Conservation (phyloP, 2,329 filamentous ascomycete species). For the Trichoderma sp. region DNA sequence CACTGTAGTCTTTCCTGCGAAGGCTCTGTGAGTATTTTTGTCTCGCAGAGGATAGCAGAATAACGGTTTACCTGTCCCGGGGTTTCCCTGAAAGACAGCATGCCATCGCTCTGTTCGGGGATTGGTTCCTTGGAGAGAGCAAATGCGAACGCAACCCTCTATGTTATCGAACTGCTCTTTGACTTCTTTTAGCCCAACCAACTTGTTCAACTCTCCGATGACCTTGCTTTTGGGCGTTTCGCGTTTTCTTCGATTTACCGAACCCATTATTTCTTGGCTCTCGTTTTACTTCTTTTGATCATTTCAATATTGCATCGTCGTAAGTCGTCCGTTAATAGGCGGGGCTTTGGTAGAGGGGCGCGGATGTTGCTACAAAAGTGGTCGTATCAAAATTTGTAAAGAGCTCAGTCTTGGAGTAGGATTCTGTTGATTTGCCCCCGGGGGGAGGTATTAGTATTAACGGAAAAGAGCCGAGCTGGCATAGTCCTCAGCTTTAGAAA, state of each 20-base stretch:
- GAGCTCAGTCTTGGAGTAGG: not conserved
- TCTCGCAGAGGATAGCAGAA: not conserved
- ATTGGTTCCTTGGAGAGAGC: not conserved
- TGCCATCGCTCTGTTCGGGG: not conserved
- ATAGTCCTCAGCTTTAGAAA: not conserved
- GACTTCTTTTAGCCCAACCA: not conserved
- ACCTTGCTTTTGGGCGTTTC: not conserved
- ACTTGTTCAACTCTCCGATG: not conserved
- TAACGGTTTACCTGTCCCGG: constrained; percentile 5
- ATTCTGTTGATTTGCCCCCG: not conserved
- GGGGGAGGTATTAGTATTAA: too few relatives aligned
- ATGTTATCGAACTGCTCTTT: constrained; percentile 3
- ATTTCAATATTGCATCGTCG: too few relatives aligned
- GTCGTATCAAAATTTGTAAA: not conserved
- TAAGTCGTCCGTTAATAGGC: not conserved
- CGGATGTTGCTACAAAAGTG: not conserved
- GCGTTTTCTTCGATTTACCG: not conserved
- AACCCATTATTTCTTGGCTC: not conserved
- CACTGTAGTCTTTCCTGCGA: constrained; percentile 4
- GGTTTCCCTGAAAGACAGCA: constrained; percentile 5
- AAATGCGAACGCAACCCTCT: not conserved
- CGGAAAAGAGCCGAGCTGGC: not conserved
- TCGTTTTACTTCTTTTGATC: not conserved
- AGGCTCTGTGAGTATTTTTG: not conserved
- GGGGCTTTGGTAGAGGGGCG: too few relatives aligned